phyloP scores from a whole-genome alignment of 1,284 basidiomycete genomes.

The Puccinia sorghi region DNA sequence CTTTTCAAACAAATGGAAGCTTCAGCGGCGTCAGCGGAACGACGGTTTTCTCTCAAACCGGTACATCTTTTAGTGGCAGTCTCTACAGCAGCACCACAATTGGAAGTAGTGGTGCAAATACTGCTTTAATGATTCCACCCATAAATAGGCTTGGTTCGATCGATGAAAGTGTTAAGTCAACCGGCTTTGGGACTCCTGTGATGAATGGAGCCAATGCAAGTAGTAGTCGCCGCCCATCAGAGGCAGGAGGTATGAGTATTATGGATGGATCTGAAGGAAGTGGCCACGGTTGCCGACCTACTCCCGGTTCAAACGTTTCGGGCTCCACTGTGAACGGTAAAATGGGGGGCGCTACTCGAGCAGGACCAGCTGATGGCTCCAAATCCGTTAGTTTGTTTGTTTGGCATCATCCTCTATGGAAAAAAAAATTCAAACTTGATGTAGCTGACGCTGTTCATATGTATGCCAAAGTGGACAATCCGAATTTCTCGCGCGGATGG shows the following conservation, averaged over 20 bases:
- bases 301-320: conserved; percentile 1
- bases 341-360: conserved; percentile 11
- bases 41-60: conserved; percentile 17
- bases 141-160: conserved; percentile 42
- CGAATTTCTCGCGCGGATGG: conserved; percentile 78
- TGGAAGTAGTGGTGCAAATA: background rate
- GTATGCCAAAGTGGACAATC: conserved; percentile 57
- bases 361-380: conserved; percentile 4
- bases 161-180: conserved; percentile 32
- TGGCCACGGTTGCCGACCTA: background rate
- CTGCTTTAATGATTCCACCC: conserved; percentile 19
- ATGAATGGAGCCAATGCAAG: conserved; percentile 1
- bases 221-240: conserved; percentile 36
- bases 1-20: conserved; percentile 24
- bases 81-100: conserved; percentile 11
- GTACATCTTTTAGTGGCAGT: conserved; percentile 31
- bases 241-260: conserved; percentile 39
- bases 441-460: background rate
- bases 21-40: conserved; percentile 33
- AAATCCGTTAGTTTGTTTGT: conserved; percentile 37
- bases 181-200: conserved; percentile 5
- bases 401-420: background rate
- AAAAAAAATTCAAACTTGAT: background rate
- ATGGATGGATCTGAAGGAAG: conserved; percentile 42
- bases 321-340: conserved; percentile 37